Base-by-base conservation (phyloP, 495 filamentous ascomycete species). In the Emericellopsis terricola region DNA sequence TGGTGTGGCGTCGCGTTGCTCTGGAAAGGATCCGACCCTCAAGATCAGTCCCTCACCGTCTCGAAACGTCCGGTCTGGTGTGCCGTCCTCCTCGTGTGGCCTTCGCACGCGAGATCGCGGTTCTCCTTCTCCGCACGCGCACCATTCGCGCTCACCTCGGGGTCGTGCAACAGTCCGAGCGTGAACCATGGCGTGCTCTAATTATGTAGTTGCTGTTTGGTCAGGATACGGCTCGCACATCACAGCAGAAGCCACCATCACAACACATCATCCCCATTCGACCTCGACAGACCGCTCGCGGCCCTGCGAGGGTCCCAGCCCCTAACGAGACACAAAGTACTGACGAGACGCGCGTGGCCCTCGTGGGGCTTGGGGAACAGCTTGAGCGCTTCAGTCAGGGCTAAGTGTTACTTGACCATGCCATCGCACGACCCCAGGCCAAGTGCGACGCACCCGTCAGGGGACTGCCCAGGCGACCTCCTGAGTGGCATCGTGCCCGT, bases 161-260 rank as follows among this genome's bases (percentile, higher is more conserved):
- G 64, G 41, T 37, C 57, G 51, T 1, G 65, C 69, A 20, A 60
- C 46, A 31, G 62, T 45, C 7, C 62, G 51, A 1, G 63, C 69
- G 47, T 69, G 71, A 33, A 68, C 47, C 36, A 68, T 49, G 3
- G 58, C 62, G 46, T 71, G 28, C 60, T 64, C 50, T 76, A 70
- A 36, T n/a, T n/a, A 76, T 67, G 34, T 73, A 76, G 37, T 76
- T 76, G 1, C 64, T 63, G 33, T 57, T 34, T 4, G 41, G 0
- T 59, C 61, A 0, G 59, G 54, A 24, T 48, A 52, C 23, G 45
- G 41, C 31, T 53, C 47, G 28, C 53, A 57, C 63, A 76, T 65
- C 11, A 72, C 55, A n/a, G n/a, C n/a, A n/a, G n/a, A 18, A 72
- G 46, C 69, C 69, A 76, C 71, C 71, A 75, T 66, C 64, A 56